Evolutionary conservation across 192 early-diverging fungal genomes (phyloP).

Genomic region (Coemansia guatemalensis): DNA sequence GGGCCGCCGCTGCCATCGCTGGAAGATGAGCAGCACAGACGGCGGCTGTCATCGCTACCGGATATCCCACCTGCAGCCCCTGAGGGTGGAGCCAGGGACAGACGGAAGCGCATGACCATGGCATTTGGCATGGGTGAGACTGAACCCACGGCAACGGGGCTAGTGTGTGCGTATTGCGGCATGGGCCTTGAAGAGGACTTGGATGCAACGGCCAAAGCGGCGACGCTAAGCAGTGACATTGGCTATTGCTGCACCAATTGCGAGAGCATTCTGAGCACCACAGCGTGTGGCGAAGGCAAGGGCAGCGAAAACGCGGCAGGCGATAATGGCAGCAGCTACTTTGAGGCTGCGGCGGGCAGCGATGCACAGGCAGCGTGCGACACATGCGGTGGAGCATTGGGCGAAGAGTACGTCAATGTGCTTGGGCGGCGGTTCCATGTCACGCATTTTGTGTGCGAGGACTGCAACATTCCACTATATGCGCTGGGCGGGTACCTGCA

Average conservation of each 20-base stretch:
- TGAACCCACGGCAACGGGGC: constrained; percentile 1
- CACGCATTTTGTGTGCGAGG: constrained; percentile 51
- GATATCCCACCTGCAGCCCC: constrained; percentile 6
- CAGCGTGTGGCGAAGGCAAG: constrained; percentile 5
- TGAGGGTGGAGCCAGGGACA: constrained; percentile 9
- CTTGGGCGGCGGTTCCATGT: constrained; percentile 50
- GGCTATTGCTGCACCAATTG: constrained; percentile 54
- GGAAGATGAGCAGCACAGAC: constrained; percentile 19
- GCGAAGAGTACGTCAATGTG: constrained; percentile 53
- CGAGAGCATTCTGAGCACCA: constrained; percentile 34
- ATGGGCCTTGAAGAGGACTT: constrained; percentile 30
- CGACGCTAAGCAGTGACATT: constrained; percentile 43
- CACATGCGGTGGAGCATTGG: constrained; percentile 28
- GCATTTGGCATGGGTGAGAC: constrained; percentile 22
- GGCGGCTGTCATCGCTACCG: constrained; percentile 31
- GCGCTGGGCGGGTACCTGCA: constrained; percentile 54
- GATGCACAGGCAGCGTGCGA: constrained; percentile 23
- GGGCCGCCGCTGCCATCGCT: not conserved
- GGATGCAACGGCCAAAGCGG: constrained; percentile 29
- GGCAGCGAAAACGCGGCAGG: constrained; percentile 5
- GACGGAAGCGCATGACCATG: constrained; percentile 41
- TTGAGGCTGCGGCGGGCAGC: constrained; percentile 2
- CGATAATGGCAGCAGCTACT: constrained; percentile 17
- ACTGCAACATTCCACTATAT: constrained; percentile 54
- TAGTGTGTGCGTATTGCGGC: constrained; percentile 47